Evolutionary conservation across 306 rosid genomes (phyloP).

Genomic region (Gleditsia sinensis): DNA sequence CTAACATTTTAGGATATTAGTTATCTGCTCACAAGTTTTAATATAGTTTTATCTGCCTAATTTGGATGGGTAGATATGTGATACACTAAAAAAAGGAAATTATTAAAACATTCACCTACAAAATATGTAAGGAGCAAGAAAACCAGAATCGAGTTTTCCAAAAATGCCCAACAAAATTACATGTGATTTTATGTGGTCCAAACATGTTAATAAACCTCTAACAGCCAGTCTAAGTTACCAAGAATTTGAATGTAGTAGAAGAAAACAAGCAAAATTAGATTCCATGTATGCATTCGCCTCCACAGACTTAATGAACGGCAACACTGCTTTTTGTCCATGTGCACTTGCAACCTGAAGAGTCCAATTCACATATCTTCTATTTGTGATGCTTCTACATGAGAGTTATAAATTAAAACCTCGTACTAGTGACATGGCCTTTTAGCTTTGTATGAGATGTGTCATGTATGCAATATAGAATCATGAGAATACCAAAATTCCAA

Average conservation of each 20-base stretch:
- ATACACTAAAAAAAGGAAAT: too few species aligned
- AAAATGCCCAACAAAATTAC: conserved; percentile 7
- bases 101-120: too few species aligned
- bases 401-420: conserved; percentile 33
- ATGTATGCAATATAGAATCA: conserved; percentile 10
- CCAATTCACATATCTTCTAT: conserved; percentile 88
- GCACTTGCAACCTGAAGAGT: conserved; percentile 80
- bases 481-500: conserved; percentile 11
- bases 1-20: neutral
- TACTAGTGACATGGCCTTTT: conserved; percentile 2
- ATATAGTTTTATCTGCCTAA: too few species aligned
- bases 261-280: conserved; percentile 32
- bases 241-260: conserved; percentile 12
- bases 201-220: neutral
- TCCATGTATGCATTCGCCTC: conserved; percentile 63
- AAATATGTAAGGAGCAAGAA: conserved; percentile 17
- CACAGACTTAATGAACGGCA: conserved; percentile 81
- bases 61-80: too few species aligned
- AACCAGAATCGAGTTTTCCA: conserved; percentile 7
- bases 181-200: neutral
- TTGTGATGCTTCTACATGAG: conserved; percentile 52
- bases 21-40: neutral
- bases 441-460: neutral
- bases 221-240: neutral
- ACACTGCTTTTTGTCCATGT: conserved; percentile 79